phyloP scores from a whole-genome alignment of 768 basidiomycete species.

The Royoungia palumana region DNA sequence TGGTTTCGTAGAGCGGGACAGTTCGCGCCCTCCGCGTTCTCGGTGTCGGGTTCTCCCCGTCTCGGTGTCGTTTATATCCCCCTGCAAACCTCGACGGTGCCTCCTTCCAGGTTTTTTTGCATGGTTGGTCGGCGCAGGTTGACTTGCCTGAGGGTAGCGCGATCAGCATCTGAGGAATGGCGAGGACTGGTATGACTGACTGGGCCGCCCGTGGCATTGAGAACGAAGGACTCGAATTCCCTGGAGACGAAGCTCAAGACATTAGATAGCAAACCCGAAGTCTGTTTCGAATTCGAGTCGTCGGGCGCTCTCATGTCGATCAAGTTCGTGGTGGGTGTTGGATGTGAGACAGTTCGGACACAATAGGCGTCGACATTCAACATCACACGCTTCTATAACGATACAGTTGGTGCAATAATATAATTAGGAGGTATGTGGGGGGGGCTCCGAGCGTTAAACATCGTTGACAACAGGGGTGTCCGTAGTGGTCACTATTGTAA shows the following conservation, averaged over 20 bases:
- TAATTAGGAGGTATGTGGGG: conserved; percentile 6
- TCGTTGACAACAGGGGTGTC: conserved; percentile 11
- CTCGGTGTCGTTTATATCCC: conserved; percentile 15
- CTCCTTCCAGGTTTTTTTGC: conserved; percentile 8
- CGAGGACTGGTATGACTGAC: conserved; percentile 11
- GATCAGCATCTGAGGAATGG: conserved; percentile 4
- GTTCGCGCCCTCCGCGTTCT: conserved; percentile 5
- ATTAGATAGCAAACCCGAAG: conserved; percentile 52
- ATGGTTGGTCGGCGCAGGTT: conserved; percentile 9
- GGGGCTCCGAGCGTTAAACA: conserved; percentile 1
- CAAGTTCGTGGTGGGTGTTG: neutral
- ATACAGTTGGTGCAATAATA: conserved; percentile 11
- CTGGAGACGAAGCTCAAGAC: conserved; percentile 68
- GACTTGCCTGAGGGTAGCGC: conserved; percentile 13
- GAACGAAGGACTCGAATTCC: conserved; percentile 69
- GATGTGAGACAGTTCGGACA: conserved; percentile 19
- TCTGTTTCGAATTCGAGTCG: neutral
- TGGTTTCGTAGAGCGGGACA: conserved; percentile 13
- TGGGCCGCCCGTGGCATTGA: conserved; percentile 50
- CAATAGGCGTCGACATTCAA: conserved; percentile 10
- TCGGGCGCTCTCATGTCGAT: conserved; percentile 2
- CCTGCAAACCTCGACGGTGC: conserved; percentile 6
- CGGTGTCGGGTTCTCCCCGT: conserved; percentile 3
- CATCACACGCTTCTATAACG: conserved; percentile 2
- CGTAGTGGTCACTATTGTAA: conserved; percentile 9